Percentiles rank a stretch among this genome's conserved stretches.
Evolutionary conservation across 1,139 yeast species (phyloP).

Genomic region (Suhomyces ambrosiae): DNA sequence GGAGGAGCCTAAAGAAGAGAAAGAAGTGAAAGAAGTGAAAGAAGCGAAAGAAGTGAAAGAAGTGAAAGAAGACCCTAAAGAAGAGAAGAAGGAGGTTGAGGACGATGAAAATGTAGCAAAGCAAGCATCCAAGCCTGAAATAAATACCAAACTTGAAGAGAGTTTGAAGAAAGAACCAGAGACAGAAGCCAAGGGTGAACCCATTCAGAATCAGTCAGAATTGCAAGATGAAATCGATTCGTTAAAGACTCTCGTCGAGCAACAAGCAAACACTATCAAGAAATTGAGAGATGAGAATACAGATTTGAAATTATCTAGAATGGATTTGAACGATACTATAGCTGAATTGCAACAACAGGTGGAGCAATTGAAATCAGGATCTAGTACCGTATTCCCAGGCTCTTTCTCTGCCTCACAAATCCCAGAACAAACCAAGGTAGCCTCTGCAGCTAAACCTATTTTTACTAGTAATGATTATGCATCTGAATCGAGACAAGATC

Average conservation of each 20-base stretch:
- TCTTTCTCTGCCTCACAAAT: constrained; percentile 6
- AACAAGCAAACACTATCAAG: constrained; percentile 40
- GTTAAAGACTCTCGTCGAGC: constrained; percentile 21
- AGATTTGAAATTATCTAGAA: constrained; percentile 43
- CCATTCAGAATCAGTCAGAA: neutral
- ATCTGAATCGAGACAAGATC: constrained; percentile 31
- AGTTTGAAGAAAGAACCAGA: constrained; percentile 4
- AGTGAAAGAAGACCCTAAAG: constrained; percentile 1
- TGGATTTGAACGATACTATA: constrained; percentile 49
- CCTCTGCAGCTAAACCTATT: constrained; percentile 38
- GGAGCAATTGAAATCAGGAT: constrained; percentile 18
- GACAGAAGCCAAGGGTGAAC: neutral
- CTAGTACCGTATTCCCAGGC: constrained; percentile 8
- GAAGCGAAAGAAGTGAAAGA: constrained; percentile 1
- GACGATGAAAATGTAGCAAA: constrained; percentile 3
- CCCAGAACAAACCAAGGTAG: constrained; percentile 13
- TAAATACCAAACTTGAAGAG: neutral
- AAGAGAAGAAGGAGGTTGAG: constrained; percentile 10
- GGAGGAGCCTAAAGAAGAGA: constrained; percentile 4
- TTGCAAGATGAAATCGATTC: constrained; percentile 13
- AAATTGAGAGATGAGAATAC: constrained; percentile 48
- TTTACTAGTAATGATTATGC: constrained; percentile 41
- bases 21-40: neutral
- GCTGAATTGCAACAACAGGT: constrained; percentile 29
- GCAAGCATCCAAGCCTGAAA: constrained; percentile 1